phyloP scores from a whole-genome alignment of 2,329 filamentous ascomycete species.

The Microdochium nivale region DNA sequence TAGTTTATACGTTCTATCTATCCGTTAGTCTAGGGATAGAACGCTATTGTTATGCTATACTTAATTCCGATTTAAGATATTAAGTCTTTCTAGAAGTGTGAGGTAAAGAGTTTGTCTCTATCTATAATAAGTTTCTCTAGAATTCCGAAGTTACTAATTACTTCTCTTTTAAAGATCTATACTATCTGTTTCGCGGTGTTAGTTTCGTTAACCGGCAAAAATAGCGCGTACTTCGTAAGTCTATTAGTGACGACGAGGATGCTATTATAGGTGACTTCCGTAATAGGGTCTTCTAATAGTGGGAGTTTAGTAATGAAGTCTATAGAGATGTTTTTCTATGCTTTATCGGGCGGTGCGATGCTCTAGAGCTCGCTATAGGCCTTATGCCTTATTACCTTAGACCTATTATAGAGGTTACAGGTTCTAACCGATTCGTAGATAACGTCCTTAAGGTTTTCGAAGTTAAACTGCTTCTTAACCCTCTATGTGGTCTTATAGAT shows the following conservation, averaged over 20 bases:
- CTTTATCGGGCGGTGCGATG: neutral
- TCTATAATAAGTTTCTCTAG: neutral
- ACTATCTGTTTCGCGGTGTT: neutral
- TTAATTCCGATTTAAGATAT: neutral
- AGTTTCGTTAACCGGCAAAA: neutral
- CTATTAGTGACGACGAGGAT: neutral
- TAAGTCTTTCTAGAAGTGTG: slow-evolving; percentile 3
- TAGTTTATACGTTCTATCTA: neutral
- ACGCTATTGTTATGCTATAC: neutral
- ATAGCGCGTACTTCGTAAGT: neutral
- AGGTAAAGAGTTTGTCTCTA: neutral
- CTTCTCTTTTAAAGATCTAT: neutral
- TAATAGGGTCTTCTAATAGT: neutral
- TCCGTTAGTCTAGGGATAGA: slow-evolving; percentile 3
- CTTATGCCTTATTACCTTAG: neutral
- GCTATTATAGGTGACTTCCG: neutral
- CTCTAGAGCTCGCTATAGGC: neutral
- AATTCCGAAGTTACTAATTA: slow-evolving; percentile 1
- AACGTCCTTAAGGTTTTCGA: neutral
- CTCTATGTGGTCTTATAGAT: neutral
- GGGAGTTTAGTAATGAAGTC: neutral
- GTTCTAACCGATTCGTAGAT: neutral
- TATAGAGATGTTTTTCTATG: neutral
- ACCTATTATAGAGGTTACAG: neutral
- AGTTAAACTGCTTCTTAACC: slow-evolving; percentile 1